A percentile compares a stretch with the other conserved stretches of the same genome.
Evolutionary conservation across 768 basidiomycete genomes (phyloP).

Genomic region (Pleurotus tuber-regium): DNA sequence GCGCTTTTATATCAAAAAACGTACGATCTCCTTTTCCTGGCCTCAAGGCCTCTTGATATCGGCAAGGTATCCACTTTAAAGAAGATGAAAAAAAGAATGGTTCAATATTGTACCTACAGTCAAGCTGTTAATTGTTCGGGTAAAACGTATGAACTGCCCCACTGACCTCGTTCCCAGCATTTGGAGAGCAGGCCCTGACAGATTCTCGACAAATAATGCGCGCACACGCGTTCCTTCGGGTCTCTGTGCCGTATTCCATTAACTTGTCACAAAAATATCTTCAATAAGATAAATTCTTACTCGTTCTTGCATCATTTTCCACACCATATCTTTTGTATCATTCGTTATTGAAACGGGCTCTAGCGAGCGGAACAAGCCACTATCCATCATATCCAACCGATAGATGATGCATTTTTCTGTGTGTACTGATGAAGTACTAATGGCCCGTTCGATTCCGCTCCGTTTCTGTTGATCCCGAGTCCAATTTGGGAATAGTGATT

Average conservation of each 20-base stretch:
- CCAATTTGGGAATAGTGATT: constrained; percentile 57
- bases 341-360: constrained; percentile 16
- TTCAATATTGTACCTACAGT: constrained; percentile 52
- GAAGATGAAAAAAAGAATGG: constrained; percentile 70
- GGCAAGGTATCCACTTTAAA: constrained; percentile 65
- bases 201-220: constrained; percentile 49
- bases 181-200: constrained; percentile 51
- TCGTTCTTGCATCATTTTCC: constrained; percentile 27
- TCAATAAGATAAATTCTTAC: constrained; percentile 32
- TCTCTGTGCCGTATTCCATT: constrained; percentile 19
- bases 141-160: background rate
- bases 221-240: constrained; percentile 40
- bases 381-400: constrained; percentile 37
- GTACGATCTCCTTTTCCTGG: constrained; percentile 36
- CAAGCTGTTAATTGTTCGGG: background rate
- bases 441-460: constrained; percentile 32
- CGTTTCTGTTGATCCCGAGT: constrained; percentile 40
- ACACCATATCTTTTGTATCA: constrained; percentile 26
- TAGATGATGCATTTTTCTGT: constrained; percentile 29
- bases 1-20: constrained; percentile 13
- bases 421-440: constrained; percentile 14
- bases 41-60: constrained; percentile 51
- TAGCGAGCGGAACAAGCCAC: constrained; percentile 26
- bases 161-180: constrained; percentile 59
- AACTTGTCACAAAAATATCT: background rate